Evolutionary conservation across 2,329 filamentous ascomycete species (phyloP), one percentile per base, ranked within the genome.

Genomic region (Hymenoscyphus repandus): DNA sequence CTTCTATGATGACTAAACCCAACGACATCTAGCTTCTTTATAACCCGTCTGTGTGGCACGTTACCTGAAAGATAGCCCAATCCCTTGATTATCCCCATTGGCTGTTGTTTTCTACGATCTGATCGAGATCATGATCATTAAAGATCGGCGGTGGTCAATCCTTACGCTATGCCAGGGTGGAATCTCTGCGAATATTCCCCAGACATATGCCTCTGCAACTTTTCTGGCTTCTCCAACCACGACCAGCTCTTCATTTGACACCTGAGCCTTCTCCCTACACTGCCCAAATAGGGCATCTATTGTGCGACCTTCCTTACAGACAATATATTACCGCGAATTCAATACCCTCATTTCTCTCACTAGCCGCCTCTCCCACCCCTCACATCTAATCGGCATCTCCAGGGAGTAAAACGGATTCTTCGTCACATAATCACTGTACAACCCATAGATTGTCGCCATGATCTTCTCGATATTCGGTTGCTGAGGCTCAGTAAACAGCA

Each of bases 401-500:
- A 96, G 77, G 65, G 93, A 91, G 72, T 97, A 97, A 67, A 99
- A 99, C 1, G 93, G 93, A 69, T 99, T 99, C 77, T 97, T 99
- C 90, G 96, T 97, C 61, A 99, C 93, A 68, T 89, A 97, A 70
- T 99, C 93, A 45, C 89, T 81, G 73, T 97, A 99, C 47, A 97
- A 73, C 68, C 97, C 93, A 69, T 99, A 97, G 62, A 96, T 85
- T 68, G 83, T 86, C 66, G 83, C 79, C 61, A 96, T 84, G 40
- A 92, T 86, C 11, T 82, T 77, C 62, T 97, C 93, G 36, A 95
- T 85, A 64, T 95, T 95, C 73, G 84, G 84, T 43, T 66, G 65
- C 27, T 61, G 54, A 3, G 81, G 83, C 70, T 97, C 93, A 49
- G 93, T 96, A 68, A 99, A 96, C 49, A 99, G 77, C 36, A 99